phyloP scores from a whole-genome alignment of 2,329 filamentous ascomycete genomes.

The Lasiodiplodia sp. region DNA sequence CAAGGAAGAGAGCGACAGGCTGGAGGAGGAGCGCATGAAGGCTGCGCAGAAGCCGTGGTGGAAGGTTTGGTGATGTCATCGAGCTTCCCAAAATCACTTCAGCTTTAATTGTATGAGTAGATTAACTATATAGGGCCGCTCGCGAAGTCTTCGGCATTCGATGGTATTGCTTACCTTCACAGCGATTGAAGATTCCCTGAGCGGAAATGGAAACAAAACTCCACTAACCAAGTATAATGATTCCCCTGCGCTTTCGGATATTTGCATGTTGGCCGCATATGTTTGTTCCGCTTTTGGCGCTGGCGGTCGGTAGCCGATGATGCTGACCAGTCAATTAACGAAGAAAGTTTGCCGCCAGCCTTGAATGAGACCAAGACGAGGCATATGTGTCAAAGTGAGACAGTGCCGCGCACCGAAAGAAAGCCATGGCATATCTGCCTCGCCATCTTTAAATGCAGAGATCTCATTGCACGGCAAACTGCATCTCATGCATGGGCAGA shows the following conservation, averaged over 20 bases:
- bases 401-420: neutral
- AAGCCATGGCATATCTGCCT: neutral
- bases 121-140: neutral
- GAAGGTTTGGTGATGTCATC: constrained; percentile 24
- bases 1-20: constrained; percentile 52
- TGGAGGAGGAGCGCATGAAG: constrained; percentile 38
- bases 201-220: neutral
- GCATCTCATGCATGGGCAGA: constrained; percentile 4
- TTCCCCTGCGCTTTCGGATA: neutral
- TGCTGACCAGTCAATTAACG: neutral
- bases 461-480: neutral
- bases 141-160: neutral
- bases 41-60: constrained; percentile 46
- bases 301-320: neutral
- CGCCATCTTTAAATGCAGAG: neutral
- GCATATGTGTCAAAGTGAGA: neutral
- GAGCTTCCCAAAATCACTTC: neutral
- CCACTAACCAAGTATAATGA: neutral
- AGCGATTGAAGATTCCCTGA: neutral
- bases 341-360: neutral
- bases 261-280: neutral
- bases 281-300: neutral
- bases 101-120: constrained; percentile 3
- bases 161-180: neutral
- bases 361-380: neutral